Conservation (phyloP, 2,329 filamentous ascomycete species). For the Tricladium varicosporioides region DNA sequence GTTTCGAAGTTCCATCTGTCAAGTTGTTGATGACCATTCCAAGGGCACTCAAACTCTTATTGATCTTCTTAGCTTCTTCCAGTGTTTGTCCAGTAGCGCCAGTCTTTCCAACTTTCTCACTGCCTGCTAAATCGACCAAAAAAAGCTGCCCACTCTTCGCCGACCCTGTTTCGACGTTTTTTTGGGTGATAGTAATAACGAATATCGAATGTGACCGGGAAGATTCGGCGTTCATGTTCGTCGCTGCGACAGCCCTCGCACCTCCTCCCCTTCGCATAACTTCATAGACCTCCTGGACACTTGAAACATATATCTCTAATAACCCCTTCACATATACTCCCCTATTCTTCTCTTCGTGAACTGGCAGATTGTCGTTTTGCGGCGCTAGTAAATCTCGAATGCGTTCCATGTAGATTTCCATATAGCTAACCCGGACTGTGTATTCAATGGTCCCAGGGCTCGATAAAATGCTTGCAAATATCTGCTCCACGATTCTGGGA, state of each 20-base stretch:
- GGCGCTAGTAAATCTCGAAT: constrained; percentile 92
- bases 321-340: constrained; percentile 97
- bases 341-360: constrained; percentile 96
- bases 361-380: constrained; percentile 91
- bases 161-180: constrained; percentile 94
- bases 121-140: constrained; percentile 95
- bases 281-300: constrained; percentile 93
- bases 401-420: constrained; percentile 99
- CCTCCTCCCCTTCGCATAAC: constrained; percentile 92
- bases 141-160: constrained; percentile 96
- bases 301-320: constrained; percentile 92
- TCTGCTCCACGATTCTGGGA: constrained; percentile 94
- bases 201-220: constrained; percentile 98
- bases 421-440: constrained; percentile 97
- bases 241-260: constrained; percentile 87
- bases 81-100: constrained; percentile 95
- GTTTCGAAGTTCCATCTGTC: constrained; percentile 94
- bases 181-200: constrained; percentile 93
- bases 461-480: constrained; percentile 90
- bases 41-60: constrained; percentile 96
- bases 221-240: constrained; percentile 99
- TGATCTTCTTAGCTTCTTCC: constrained; percentile 99
- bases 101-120: constrained; percentile 98
- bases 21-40: constrained; percentile 99
- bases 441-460: constrained; percentile 95